Percentiles rank a stretch among this genome's conserved stretches.
phyloP scores from a whole-genome alignment of 2,329 filamentous ascomycete genomes.

The Calonectria crousiana region DNA sequence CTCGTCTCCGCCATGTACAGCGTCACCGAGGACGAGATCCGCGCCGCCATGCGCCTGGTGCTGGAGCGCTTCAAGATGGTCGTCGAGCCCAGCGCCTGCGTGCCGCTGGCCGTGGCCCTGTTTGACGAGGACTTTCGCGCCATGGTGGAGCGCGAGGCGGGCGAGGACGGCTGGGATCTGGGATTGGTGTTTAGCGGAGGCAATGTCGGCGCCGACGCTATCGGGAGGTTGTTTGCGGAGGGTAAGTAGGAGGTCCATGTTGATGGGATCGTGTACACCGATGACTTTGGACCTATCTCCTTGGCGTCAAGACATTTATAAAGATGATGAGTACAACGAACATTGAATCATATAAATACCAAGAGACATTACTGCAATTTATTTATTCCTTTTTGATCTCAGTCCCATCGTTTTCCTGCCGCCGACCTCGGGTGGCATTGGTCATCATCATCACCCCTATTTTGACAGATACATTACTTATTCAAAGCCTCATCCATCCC shows the following conservation, averaged over 20 bases:
- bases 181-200: constrained; percentile 72
- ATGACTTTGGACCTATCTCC: not conserved
- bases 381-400: no score
- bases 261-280: not conserved
- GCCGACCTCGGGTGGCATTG: not conserved
- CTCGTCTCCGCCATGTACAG: constrained; percentile 78
- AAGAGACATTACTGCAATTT: not conserved
- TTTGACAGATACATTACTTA: constrained; percentile 25
- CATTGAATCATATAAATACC: not conserved
- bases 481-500: constrained; percentile 67
- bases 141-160: constrained; percentile 77
- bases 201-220: constrained; percentile 67
- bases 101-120: constrained; percentile 84
- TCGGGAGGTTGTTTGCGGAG: constrained; percentile 63
- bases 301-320: not conserved
- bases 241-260: constrained; percentile 20
- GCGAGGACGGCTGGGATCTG: constrained; percentile 79
- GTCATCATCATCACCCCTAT: no score
- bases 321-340: not conserved
- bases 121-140: constrained; percentile 87
- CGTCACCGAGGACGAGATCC: constrained; percentile 87
- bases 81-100: constrained; percentile 88
- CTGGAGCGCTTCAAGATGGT: constrained; percentile 91
- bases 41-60: constrained; percentile 79
- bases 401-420: not conserved